A percentile compares a stretch with the other conserved stretches of the same genome.
phyloP scores from a whole-genome alignment of 192 early-diverging fungal species.

The Gonapodya prolifera region DNA sequence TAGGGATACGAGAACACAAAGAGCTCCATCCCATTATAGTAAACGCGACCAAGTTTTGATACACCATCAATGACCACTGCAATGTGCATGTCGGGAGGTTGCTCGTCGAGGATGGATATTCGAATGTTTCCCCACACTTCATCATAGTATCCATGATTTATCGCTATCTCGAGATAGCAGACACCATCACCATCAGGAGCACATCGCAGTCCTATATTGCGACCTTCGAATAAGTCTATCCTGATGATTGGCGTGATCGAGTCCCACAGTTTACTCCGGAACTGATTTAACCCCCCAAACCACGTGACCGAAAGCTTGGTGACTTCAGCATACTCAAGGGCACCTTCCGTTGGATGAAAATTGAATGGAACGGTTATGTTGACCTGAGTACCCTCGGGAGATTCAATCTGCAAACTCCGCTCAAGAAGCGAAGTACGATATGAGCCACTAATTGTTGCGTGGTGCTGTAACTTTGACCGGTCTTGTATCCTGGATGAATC shows the following conservation, averaged over 20 bases:
- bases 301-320: neutral
- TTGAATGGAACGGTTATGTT: neutral
- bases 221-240: neutral
- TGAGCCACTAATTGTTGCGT: neutral
- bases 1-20: neutral
- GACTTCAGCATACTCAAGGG: neutral
- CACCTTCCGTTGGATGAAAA: neutral
- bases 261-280: neutral
- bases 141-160: neutral
- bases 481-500: neutral
- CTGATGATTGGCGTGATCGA: neutral
- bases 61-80: neutral
- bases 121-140: neutral
- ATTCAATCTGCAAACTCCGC: neutral
- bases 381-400: neutral
- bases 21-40: neutral
- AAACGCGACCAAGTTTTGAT: neutral
- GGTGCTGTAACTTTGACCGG: neutral
- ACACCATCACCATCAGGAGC: neutral
- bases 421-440: neutral
- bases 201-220: neutral
- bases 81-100: neutral
- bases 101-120: neutral
- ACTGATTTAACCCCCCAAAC: neutral
- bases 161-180: neutral